Evolutionary conservation across 2,329 filamentous ascomycete species (phyloP), one percentile per base, ranked within the genome.

Genomic region (Ophioceras dolichostomum): DNA sequence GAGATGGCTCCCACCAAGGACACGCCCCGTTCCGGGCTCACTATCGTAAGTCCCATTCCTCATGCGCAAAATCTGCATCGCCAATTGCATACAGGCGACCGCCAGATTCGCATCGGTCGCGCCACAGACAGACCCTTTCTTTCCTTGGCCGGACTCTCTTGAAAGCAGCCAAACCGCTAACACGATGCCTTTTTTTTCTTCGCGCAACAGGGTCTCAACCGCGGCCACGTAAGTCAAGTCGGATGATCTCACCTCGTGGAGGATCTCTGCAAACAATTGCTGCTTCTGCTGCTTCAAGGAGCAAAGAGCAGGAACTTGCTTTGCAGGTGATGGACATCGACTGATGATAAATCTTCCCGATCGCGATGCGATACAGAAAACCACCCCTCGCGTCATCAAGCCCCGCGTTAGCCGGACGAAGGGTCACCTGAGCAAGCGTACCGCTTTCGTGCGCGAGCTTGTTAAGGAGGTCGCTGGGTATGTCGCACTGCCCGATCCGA

Each of bases 381-480:
- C 83, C 67, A 87, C 83, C 54, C 62, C 78, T 55, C 77, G 85
- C 60, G 79, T 82, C 58, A 64, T 82, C 58, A 88, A 87, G 74
- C 76, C 76, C 58, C 77, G 81, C 57, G 76, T 88, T 57, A 84
- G 79, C 59, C 73, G 81, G 55, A 88, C 79, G 72, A 96, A 95
- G 79, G 91, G 91, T 55, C 84, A 91, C 70, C 73, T 94, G 60
- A 93, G 84, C 73, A 94, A 94, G 81, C 81, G 88, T 60, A 96
- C 91, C 55, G 79, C 83, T 56, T 96, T 98, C 70, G 89, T 96
- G 55, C 79, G 91, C 56, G 88, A 95, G 61, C 82, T 98, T 62
- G 86, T 94, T 66, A 94, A 93, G 77, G 91, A 98, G 75, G 91
- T 96, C 65, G 80, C 88, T 67, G 91, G 83, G 83, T 87, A 78